A percentile compares a stretch with the other conserved stretches of the same genome.
Conservation (phyloP, 352 stramenopile species). For the Pythium periplocum region DNA sequence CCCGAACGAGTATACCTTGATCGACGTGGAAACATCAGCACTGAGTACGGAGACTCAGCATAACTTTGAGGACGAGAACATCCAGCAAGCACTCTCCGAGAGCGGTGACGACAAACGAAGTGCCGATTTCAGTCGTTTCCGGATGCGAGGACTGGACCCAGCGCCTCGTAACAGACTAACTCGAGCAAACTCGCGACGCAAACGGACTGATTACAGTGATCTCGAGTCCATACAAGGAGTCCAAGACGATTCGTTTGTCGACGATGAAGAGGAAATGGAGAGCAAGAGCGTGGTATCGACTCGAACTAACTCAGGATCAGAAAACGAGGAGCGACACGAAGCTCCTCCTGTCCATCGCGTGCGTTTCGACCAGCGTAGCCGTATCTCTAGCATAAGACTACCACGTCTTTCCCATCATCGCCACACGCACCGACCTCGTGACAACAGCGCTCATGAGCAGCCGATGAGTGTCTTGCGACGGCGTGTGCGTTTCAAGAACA, state of each 20-base stretch:
- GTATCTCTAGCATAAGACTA: not conserved
- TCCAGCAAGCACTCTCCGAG: slow-evolving; percentile 3
- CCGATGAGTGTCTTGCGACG: slow-evolving; percentile 37
- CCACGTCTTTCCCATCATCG: no score
- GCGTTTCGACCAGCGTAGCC: slow-evolving; percentile 20
- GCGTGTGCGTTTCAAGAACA: slow-evolving; percentile 37
- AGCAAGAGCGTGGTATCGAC: slow-evolving; percentile 19
- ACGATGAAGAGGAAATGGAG: slow-evolving; percentile 1
- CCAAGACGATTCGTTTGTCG: slow-evolving; percentile 5
- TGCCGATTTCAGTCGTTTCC: no score
- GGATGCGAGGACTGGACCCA: no score
- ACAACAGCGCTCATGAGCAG: slow-evolving; percentile 11
- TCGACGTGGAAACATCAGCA: not conserved
- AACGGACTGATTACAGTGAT: slow-evolving; percentile 15
- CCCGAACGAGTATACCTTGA: not conserved
- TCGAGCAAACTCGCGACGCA: no score
- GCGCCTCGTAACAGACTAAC: no score
- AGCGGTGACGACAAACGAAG: not conserved
- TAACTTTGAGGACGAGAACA: slow-evolving; percentile 6
- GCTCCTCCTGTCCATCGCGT: slow-evolving; percentile 4
- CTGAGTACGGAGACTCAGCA: slow-evolving; percentile 8
- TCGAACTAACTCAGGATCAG: slow-evolving; percentile 21
- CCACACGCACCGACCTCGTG: slow-evolving; percentile 15
- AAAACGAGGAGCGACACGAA: slow-evolving; percentile 14
- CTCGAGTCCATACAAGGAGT: slow-evolving; percentile 14